These are phyloP conservation scores for Penicillium sp. DNA, from an alignment of 2,329 filamentous ascomycete species.

Conservation along the genomic window DNA sequence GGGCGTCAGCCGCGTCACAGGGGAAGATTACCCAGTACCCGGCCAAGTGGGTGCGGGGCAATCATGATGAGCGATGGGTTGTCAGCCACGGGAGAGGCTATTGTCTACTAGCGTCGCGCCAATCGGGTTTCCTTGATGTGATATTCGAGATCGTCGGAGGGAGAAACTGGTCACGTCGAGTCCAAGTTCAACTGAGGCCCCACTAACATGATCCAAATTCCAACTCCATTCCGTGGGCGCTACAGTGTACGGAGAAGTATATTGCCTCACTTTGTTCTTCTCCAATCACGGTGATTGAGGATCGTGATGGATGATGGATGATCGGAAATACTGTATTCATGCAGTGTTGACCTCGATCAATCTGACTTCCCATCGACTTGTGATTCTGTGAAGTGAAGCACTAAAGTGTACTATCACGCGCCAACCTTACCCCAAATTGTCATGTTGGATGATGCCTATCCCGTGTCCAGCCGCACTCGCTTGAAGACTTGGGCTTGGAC, in stretches of 20 bases:
- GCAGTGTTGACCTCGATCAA: background rate
- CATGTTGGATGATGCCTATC: background rate
- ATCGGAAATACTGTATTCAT: background rate
- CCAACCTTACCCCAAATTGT: background rate
- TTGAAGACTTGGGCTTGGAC: background rate
- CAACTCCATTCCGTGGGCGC: background rate
- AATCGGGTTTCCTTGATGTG: slow-evolving; percentile 18
- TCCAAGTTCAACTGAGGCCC: background rate
- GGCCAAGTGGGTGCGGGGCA: slow-evolving; percentile 8
- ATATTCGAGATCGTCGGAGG: slow-evolving; percentile 18
- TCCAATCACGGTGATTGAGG: slow-evolving; percentile 1
- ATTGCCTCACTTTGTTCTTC: background rate
- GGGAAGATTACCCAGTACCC: too few species aligned
- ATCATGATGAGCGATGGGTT: background rate
- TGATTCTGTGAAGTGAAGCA: too few species aligned
- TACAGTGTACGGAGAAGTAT: background rate
- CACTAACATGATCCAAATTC: too few species aligned
- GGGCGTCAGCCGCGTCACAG: background rate
- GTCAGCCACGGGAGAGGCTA: slow-evolving; percentile 29
- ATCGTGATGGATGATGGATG: background rate
- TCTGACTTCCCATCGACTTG: background rate
- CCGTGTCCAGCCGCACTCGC: background rate
- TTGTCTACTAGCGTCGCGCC: slow-evolving; percentile 34
- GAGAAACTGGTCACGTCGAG: slow-evolving; percentile 5
- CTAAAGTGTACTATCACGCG: background rate